These are phyloP conservation scores for Tolypocladium inflatum DNA, from an alignment of 2,329 filamentous ascomycete genomes.

Conservation along the genomic window DNA sequence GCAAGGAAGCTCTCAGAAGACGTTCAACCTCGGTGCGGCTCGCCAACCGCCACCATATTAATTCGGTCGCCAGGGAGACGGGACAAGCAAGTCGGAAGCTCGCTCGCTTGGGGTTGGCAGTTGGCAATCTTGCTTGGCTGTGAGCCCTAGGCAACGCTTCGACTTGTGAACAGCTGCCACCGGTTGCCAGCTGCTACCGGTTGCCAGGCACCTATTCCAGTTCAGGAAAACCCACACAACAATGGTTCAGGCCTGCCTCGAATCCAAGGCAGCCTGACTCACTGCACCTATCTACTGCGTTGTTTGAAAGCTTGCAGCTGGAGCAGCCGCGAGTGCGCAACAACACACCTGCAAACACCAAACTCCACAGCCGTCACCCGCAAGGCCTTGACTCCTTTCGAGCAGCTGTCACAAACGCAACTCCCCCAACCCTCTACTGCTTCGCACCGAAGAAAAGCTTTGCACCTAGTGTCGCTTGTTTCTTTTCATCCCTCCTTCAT, in stretches of 20 bases:
- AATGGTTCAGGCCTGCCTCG: neutral
- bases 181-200: neutral
- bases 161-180: neutral
- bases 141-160: neutral
- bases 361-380: neutral
- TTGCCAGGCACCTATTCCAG: neutral
- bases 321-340: neutral
- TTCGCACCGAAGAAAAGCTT: neutral
- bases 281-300: neutral
- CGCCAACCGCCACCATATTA: neutral
- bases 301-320: neutral
- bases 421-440: neutral
- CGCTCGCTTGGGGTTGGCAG: too few relatives aligned
- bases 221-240: neutral
- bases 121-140: neutral
- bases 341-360: neutral
- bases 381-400: neutral
- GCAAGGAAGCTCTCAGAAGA: neutral
- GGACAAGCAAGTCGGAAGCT: neutral
- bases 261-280: neutral
- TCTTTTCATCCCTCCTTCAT: neutral
- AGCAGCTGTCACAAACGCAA: neutral
- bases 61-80: neutral
- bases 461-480: neutral
- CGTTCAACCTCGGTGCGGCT: neutral